Evolutionary conservation across 306 rosid genomes (phyloP).

Genomic region (Vigna radiata): DNA sequence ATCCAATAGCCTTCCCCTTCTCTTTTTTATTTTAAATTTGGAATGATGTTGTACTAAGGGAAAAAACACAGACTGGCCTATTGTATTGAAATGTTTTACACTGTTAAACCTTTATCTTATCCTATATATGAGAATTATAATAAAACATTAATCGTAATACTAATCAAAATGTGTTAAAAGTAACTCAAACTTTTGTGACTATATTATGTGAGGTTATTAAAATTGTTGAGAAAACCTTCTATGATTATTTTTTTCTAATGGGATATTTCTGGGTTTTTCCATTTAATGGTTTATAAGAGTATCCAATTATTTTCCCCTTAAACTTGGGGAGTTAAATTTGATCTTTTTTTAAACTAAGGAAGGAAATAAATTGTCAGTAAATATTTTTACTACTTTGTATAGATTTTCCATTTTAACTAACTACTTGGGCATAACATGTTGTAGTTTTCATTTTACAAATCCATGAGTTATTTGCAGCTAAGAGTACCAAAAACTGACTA

Average conservation of each 20-base stretch:
- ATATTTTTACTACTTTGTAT: neutral
- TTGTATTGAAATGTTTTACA: constrained; percentile 25
- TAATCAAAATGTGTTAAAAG: neutral
- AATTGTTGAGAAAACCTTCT: neutral
- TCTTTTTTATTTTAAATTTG: constrained; percentile 6
- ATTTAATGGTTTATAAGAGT: constrained; percentile 5
- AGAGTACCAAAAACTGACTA: neutral
- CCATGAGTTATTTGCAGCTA: neutral
- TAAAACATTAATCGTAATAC: neutral
- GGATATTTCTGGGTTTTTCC: constrained; percentile 14
- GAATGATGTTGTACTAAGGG: neutral
- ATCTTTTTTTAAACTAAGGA: constrained; percentile 18
- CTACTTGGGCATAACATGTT: neutral
- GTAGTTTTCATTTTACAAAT: neutral
- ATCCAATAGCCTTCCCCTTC: neutral
- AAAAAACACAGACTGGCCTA: neutral
- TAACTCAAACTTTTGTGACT: neutral
- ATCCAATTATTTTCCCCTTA: constrained; percentile 4
- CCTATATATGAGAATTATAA: constrained; percentile 13
- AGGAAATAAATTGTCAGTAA: neutral
- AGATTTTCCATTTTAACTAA: constrained; percentile 4
- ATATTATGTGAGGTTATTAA: neutral
- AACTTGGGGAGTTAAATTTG: constrained; percentile 13
- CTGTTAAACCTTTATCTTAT: neutral
- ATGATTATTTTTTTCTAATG: neutral